Evolutionary conservation across 129 eudicot species (phyloP), one percentile per base, ranked within the genome.

Genomic region (Artemisia tridentata): DNA sequence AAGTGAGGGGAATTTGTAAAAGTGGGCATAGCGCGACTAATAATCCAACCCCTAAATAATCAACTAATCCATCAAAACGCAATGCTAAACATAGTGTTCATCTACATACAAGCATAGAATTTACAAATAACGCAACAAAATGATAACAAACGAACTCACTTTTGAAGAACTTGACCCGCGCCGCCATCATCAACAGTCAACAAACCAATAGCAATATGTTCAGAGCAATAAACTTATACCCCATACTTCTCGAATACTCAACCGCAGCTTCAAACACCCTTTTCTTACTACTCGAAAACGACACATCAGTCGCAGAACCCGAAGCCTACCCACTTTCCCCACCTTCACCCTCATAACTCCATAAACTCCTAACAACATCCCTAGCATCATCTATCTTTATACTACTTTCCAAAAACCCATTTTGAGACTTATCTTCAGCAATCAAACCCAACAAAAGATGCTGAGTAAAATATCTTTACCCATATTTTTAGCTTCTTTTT

Each of bases 201-300:
- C 86, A 91, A 80, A 54, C 97, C 97, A 60, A 91, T 82, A 5
- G 91, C 86, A 67, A 91, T 87, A 80, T 91, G 97, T 67, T 91
- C 97, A 1, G 95, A 0, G 91, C 87, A 56, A 91, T 85, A 67
- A 79, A 91, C 69, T 91, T 86, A 55, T 91, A 85, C 19, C 95
- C 97, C 89, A 85, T 85, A 43, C 87, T 87, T 80, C 81, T 87
- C 0, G 97, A 91, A 75, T 91, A 91, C 87, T 91, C 97, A 21
- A 91, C 91, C 3, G 97, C 97, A 18, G 97, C 97, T 77, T 91
- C 95, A 61, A 91, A 87, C 9, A 87, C 95, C 14, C 97, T 59
- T 77, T 91, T 91, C 11, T 87, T 80, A 55, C 87, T 78, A 9
- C 71, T 67, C 19, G 97, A 87, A 81, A 91, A 91, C 34, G 95